phyloP scores from a whole-genome alignment of 2,329 filamentous ascomycete genomes.

The Ophiostoma ulmi region DNA sequence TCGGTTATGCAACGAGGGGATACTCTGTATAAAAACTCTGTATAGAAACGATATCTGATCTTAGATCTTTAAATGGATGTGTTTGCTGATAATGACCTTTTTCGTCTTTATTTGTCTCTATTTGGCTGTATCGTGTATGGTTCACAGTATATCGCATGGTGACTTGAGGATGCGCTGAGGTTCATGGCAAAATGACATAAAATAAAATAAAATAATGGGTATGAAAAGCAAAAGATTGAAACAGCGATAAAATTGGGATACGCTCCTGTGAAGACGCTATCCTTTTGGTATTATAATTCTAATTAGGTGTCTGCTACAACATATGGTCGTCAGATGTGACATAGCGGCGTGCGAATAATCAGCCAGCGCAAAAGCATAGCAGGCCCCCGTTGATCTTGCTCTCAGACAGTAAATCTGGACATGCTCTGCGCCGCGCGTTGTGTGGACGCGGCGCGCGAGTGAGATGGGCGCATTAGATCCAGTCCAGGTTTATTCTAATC shows the following conservation, averaged over 20 bases:
- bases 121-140: not conserved
- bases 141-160: not conserved
- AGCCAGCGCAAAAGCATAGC: no score
- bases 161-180: not conserved
- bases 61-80: constrained; percentile 7
- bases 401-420: not conserved
- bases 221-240: not conserved
- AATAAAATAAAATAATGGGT: not conserved
- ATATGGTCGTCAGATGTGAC: not conserved
- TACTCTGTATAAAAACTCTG: not conserved
- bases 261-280: not conserved
- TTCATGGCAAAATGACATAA: not conserved
- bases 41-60: constrained; percentile 9
- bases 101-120: not conserved
- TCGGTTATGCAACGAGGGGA: not conserved
- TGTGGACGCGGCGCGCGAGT: not conserved
- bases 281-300: not conserved
- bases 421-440: not conserved
- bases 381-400: no score
- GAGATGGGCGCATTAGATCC: not conserved
- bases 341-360: not conserved
- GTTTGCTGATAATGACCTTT: constrained; percentile 10
- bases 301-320: not conserved
- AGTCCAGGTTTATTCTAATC: not conserved
- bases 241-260: not conserved